Percentiles rank a stretch among this genome's conserved stretches.
Evolutionary conservation across 306 rosid genomes (phyloP).

Genomic region (Fragaria ananassa): DNA sequence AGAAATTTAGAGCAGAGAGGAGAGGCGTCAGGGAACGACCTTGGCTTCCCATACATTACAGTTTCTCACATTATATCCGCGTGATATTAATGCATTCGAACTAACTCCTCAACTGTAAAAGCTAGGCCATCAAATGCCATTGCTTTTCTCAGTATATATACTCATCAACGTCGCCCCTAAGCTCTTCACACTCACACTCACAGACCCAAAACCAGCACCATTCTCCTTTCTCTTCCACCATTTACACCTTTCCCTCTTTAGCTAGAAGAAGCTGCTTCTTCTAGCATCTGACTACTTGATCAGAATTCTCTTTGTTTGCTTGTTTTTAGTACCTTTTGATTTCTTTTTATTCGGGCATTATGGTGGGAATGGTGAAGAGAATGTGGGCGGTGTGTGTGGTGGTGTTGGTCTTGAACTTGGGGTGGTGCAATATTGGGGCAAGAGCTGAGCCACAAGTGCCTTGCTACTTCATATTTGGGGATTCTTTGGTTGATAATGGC

Average conservation of each 20-base stretch:
- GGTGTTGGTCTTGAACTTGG: constrained; percentile 30
- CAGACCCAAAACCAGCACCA: background rate
- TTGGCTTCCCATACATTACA: constrained; percentile 17
- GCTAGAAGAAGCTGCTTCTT: background rate
- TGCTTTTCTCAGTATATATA: constrained; percentile 32
- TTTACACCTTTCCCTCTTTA: background rate
- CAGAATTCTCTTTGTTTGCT: background rate
- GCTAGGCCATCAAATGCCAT: background rate
- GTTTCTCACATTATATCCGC: constrained; percentile 46
- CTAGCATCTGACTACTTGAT: background rate
- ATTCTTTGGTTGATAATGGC: constrained; percentile 85
- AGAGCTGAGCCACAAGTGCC: constrained; percentile 65
- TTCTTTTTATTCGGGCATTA: background rate
- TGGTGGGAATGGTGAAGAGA: constrained; percentile 6
- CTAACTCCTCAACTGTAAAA: constrained; percentile 53
- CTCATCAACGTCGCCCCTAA: constrained; percentile 9
- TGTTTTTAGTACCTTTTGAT: background rate
- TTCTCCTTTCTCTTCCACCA: background rate
- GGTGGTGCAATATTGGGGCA: constrained; percentile 23
- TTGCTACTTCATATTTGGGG: constrained; percentile 92
- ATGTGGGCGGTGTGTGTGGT: constrained; percentile 10
- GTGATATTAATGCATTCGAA: constrained; percentile 62
- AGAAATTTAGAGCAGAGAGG: background rate
- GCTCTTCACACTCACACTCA: constrained; percentile 20
- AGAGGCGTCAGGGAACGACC: constrained; percentile 15